Conservation (phyloP, 2,329 filamentous ascomycete species). For the Cladophialophora bantiana region DNA sequence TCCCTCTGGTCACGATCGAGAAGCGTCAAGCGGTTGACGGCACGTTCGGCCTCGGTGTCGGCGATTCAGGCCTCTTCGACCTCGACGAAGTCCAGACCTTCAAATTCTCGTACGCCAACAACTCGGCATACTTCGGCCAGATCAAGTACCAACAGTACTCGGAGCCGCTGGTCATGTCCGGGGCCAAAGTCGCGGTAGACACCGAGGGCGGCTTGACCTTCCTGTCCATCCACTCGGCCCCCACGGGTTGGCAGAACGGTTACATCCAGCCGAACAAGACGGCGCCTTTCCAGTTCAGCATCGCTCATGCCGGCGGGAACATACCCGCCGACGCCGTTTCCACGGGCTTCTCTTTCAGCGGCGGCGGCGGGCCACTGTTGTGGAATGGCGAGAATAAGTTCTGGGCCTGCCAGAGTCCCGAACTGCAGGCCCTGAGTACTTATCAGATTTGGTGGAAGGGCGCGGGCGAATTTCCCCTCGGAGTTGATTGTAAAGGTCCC, state of each 20-base stretch:
- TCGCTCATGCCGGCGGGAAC: constrained; percentile 14
- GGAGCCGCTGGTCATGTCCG: constrained; percentile 24
- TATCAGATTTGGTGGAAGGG: constrained; percentile 28
- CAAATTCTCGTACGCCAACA: constrained; percentile 30
- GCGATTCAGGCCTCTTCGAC: constrained; percentile 19
- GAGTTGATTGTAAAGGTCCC: constrained; percentile 23
- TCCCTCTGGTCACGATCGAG: neutral
- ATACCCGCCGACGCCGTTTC: constrained; percentile 19
- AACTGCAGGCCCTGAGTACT: constrained; percentile 15
- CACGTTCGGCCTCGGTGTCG: constrained; percentile 15
- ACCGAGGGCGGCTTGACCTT: constrained; percentile 22
- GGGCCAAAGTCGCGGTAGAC: constrained; percentile 16
- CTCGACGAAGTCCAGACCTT: constrained; percentile 18
- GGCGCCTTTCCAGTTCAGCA: constrained; percentile 23
- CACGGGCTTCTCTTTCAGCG: constrained; percentile 22
- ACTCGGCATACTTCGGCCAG: constrained; percentile 27
- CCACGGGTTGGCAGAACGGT: constrained; percentile 27
- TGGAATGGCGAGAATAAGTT: constrained; percentile 23
- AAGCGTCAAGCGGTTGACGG: constrained; percentile 2
- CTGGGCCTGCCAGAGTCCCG: constrained; percentile 24
- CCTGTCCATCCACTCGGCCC: constrained; percentile 26
- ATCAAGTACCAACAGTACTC: constrained; percentile 32
- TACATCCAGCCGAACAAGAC: constrained; percentile 22
- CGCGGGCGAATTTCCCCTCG: constrained; percentile 12
- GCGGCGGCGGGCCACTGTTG: constrained; percentile 6